Percentiles rank a stretch among this genome's conserved stretches.
Evolutionary conservation across 1,284 basidiomycete species (phyloP).

Genomic region (Leccinum fuscescens): DNA sequence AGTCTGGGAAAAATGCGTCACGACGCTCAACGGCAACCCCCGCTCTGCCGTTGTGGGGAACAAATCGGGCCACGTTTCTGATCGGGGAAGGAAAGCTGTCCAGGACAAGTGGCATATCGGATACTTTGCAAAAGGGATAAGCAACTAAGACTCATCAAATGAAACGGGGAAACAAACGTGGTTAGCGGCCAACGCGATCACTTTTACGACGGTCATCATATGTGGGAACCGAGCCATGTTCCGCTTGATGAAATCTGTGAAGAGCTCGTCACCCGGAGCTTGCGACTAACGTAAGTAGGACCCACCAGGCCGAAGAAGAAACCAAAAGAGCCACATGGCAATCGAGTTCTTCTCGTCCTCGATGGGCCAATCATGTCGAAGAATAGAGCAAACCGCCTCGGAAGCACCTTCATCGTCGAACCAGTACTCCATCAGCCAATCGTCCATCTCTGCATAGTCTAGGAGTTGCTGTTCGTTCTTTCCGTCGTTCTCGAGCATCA

Average conservation of each 20-base stretch:
- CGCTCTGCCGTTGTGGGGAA: conserved; percentile 13
- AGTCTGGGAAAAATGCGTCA: conserved; percentile 43
- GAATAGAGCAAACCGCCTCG: conserved; percentile 36
- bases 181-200: conserved; percentile 66
- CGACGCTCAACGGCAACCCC: conserved; percentile 21
- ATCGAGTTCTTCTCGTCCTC: conserved; percentile 53
- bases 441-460: conserved; percentile 48
- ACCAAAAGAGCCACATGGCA: conserved; percentile 76
- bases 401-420: conserved; percentile 50
- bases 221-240: conserved; percentile 42
- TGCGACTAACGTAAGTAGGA: conserved; percentile 6
- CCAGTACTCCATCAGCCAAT: conserved; percentile 54
- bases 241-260: conserved; percentile 40
- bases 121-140: conserved; percentile 46
- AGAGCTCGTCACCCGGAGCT: conserved; percentile 1
- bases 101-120: conserved; percentile 54
- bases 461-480: conserved; percentile 70
- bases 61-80: conserved; percentile 6
- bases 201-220: conserved; percentile 51
- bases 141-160: conserved; percentile 3
- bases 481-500: conserved; percentile 81
- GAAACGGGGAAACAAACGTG: conserved; percentile 41
- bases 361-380: conserved; percentile 51
- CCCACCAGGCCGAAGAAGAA: conserved; percentile 60
- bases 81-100: conserved; percentile 51